A percentile compares a stretch with the other conserved stretches of the same genome.
phyloP scores from a whole-genome alignment of 2,329 filamentous ascomycete genomes.

The Colletotrichum limetticola region DNA sequence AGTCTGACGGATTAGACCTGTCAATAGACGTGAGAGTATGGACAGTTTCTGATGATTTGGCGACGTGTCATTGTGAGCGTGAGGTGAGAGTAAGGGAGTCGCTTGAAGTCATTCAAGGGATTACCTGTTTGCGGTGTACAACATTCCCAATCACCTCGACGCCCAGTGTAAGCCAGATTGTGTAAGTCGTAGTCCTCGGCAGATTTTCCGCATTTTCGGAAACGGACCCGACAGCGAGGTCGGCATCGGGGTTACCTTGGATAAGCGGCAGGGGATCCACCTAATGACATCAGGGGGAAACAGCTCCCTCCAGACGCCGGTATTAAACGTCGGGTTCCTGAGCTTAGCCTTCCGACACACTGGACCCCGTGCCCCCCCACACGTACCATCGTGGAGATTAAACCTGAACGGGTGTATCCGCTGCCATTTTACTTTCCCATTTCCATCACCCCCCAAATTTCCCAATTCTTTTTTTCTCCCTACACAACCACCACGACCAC shows the following conservation, averaged over 20 bases:
- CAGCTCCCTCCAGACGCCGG: neutral
- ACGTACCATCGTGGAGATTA: slow-evolving; percentile 27
- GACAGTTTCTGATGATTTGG: neutral
- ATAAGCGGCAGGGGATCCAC: neutral
- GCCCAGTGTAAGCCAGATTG: too few species aligned
- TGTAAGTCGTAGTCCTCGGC: neutral
- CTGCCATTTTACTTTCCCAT: neutral
- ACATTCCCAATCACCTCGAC: neutral
- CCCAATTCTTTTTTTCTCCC: neutral
- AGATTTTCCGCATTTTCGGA: slow-evolving; percentile 2
- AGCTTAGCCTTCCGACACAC: slow-evolving; percentile 16
- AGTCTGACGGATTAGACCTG: slow-evolving; percentile 26
- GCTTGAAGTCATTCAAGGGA: neutral
- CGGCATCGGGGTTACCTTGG: slow-evolving; percentile 4
- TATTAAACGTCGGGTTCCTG: neutral
- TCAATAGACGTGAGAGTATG: slow-evolving; percentile 31
- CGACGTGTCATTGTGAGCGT: neutral
- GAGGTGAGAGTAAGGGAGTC: neutral
- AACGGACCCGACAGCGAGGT: neutral
- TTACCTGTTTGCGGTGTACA: neutral
- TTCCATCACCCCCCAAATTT: neutral
- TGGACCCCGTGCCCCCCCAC: slow-evolving; percentile 16
- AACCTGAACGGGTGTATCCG: neutral
- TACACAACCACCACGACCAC: neutral
- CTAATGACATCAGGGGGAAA: slow-evolving; percentile 29